Evolutionary conservation across 2,329 filamentous ascomycete species (phyloP), one percentile per base, ranked within the genome.

Genomic region (Fusarium albosuccineum): DNA sequence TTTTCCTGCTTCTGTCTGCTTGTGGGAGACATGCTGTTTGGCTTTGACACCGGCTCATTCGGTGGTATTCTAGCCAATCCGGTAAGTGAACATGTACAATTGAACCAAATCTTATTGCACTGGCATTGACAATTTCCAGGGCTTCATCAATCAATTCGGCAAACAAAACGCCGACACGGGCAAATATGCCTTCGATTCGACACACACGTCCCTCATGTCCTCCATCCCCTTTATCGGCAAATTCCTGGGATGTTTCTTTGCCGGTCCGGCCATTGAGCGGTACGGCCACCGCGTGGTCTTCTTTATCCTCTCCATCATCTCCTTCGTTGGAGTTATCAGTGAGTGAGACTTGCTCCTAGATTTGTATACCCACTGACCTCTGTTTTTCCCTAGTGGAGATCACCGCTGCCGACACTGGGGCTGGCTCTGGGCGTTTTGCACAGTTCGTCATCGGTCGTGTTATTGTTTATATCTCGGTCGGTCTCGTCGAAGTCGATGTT

Each of bases 1-100:
- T 56, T 60, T 45, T 60, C 57, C 8, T 60, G 57, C 16, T 60
- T 60, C 17, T 60, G 57, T 42, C 51, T 60, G 14, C 50, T 60
- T 7, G 42, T 45, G 4, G 57, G 57, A 16, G 51, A 60, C 37
- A 60, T 60, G 51, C 51, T 60, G 10, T 60, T 60, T 29, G 57
- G 57, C 4, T 60, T 34, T 11, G 57, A 60, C 37, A 60, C 57
- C 9, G 57, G 49, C 6, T 34, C 17, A 1, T 55, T 48, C 9
- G 42, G 57, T 7, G 57, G 57, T n/a, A 44, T 60, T 37, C 36
- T 60, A 9, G 57, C 57, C 8, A 60, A 60, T 8, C 17, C 17
- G 17, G 17, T 22, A 22, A 22, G 17, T 22, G 17, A 22, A 22
- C 17, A 22, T 22, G 17, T 22, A 22, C 17, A 22, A 22, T 22